Percentiles rank a stretch among this genome's conserved stretches.
phyloP scores from a whole-genome alignment of 495 filamentous ascomycete genomes.

The Penicillium coprophilum region DNA sequence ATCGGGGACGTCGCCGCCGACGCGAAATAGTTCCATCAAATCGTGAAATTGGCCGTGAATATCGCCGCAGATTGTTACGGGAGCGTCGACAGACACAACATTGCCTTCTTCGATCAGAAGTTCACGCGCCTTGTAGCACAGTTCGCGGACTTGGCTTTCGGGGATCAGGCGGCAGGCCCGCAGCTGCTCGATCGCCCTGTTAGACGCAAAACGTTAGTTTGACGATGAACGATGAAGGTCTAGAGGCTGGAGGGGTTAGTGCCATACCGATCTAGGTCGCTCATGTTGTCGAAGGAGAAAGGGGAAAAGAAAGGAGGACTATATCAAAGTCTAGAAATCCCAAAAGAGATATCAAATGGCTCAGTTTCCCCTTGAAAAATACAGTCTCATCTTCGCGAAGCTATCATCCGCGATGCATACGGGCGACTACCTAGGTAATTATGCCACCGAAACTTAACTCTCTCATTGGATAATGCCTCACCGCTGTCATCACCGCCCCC shows the following conservation, averaged over 20 bases:
- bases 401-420: constrained; percentile 19
- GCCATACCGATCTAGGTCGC: constrained; percentile 77
- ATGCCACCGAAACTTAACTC: too few species aligned
- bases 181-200: constrained; percentile 87
- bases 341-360: constrained; percentile 14
- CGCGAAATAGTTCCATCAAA: constrained; percentile 95
- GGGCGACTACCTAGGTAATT: too few species aligned
- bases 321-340: constrained; percentile 13
- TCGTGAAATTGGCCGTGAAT: constrained; percentile 99
- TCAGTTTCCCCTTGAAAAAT: constrained; percentile 18
- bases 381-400: constrained; percentile 25
- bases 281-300: constrained; percentile 57
- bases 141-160: constrained; percentile 88
- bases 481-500: too few species aligned
- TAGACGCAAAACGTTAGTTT: constrained; percentile 19
- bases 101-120: constrained; percentile 97
- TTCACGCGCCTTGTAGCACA: constrained; percentile 97
- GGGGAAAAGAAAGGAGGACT: constrained; percentile 10
- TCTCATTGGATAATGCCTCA: too few species aligned
- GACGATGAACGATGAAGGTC: background rate
- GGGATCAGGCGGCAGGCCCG: constrained; percentile 95
- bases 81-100: constrained; percentile 92
- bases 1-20: constrained; percentile 92
- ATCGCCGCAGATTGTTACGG: constrained; percentile 98
- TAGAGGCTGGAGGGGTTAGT: background rate